Evolutionary conservation across 352 stramenopile genomes (phyloP).

Genomic region (Globisporangium okanoganense): DNA sequence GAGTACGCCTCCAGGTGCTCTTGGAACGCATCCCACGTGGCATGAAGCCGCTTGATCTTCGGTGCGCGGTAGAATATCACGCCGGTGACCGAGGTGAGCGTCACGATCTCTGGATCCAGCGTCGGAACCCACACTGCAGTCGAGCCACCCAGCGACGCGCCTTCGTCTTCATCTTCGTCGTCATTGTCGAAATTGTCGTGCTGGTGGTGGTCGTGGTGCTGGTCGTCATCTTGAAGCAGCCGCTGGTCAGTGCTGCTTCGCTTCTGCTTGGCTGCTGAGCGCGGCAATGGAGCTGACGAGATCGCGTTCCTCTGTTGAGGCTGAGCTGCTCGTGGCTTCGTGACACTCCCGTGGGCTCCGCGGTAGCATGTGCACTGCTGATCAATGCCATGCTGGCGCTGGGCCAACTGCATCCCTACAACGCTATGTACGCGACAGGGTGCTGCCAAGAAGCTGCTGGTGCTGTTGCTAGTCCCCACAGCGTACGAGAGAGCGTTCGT

Average conservation of each 20-base stretch:
- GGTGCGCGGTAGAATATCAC: conserved; percentile 43
- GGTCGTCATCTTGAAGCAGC: background rate
- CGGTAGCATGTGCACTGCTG: conserved; percentile 35
- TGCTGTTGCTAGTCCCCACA: background rate
- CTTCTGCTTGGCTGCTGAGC: background rate
- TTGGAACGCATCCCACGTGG: conserved; percentile 55
- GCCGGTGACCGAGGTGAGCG: conserved; percentile 22
- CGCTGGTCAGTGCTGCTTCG: background rate
- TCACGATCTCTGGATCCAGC: conserved; percentile 12
- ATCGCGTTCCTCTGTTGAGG: background rate
- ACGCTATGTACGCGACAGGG: conserved; percentile 11
- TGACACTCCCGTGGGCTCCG: conserved; percentile 18
- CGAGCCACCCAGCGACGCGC: background rate
- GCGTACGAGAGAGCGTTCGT: background rate
- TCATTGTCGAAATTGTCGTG: conserved; percentile 11
- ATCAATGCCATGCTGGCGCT: background rate
- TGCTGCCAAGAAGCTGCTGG: background rate
- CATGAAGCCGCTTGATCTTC: conserved; percentile 40
- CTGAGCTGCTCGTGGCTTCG: background rate
- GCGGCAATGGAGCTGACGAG: background rate
- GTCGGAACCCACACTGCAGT: conserved; percentile 6
- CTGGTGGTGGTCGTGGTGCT: background rate
- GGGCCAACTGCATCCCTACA: background rate
- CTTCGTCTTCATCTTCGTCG: conserved; percentile 15
- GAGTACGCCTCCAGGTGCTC: conserved; percentile 61